Conservation (phyloP, 805 yeast species). For the Wickerhamomyces alni region DNA sequence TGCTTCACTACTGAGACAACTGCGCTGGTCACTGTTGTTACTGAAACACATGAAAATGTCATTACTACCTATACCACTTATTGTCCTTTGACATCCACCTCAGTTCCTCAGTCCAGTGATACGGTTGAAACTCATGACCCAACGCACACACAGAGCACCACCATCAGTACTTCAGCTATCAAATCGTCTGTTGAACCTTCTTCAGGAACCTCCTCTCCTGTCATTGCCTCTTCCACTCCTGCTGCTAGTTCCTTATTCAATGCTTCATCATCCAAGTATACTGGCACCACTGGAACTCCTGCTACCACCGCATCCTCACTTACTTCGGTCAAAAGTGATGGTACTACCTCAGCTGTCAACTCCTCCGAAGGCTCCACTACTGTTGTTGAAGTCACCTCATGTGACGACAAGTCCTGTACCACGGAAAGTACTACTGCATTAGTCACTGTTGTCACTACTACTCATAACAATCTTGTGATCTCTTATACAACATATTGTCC, state of each 20-base stretch:
- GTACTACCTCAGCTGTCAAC: too few species aligned
- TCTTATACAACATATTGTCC: slow-evolving; percentile 35
- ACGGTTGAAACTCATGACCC: too few species aligned
- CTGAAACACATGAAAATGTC: slow-evolving; percentile 21
- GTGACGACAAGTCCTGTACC: slow-evolving; percentile 26
- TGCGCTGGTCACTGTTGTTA: slow-evolving; percentile 26
- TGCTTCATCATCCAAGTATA: background rate
- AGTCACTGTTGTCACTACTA: slow-evolving; percentile 29
- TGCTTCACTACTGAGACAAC: slow-evolving; percentile 24
- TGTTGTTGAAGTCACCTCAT: slow-evolving; percentile 29
- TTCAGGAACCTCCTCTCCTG: slow-evolving; percentile 12
- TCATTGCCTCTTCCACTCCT: slow-evolving; percentile 6
- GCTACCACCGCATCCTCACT: too few species aligned
- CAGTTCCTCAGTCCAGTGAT: too few species aligned
- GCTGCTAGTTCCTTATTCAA: slow-evolving; percentile 1
- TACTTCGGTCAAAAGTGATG: too few species aligned
- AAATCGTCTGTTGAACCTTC: too few species aligned
- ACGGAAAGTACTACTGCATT: slow-evolving; percentile 28
- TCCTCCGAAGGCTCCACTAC: too few species aligned
- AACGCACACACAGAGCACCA: too few species aligned
- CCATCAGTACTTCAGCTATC: too few species aligned
- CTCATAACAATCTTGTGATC: slow-evolving; percentile 22
- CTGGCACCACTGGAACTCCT: background rate
- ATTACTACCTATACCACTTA: slow-evolving; percentile 36
- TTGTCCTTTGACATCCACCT: slow-evolving; percentile 34